Percentiles rank a stretch among this genome's conserved stretches.
phyloP scores from a whole-genome alignment of 345 rosid genomes.

The Murraya koenigii region DNA sequence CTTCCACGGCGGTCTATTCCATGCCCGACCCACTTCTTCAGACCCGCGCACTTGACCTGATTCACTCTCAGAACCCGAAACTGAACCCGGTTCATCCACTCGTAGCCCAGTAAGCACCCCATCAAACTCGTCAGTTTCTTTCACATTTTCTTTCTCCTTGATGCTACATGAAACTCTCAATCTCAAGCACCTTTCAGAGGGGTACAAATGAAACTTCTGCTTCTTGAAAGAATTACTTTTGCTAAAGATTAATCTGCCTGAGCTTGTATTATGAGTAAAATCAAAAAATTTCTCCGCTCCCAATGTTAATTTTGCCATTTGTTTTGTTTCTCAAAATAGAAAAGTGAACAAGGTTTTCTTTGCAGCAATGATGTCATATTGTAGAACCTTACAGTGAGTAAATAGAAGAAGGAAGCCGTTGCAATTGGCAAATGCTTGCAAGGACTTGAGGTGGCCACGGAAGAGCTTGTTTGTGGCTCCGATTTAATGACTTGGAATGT shows the following conservation, averaged over 20 bases:
- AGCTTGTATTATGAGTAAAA: conserved; percentile 30
- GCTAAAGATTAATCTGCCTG: conserved; percentile 33
- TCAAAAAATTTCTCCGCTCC: conserved; percentile 38
- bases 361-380: background rate
- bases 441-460: conserved; percentile 62
- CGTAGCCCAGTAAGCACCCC: conserved; percentile 31
- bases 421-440: background rate
- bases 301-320: conserved; percentile 57
- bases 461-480: conserved; percentile 53
- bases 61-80: conserved; percentile 21
- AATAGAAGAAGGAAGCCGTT: background rate
- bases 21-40: conserved; percentile 43
- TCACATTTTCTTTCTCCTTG: conserved; percentile 55
- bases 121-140: conserved; percentile 29
- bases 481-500: conserved; percentile 1
- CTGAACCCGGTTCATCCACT: conserved; percentile 29
- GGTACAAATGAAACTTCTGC: conserved; percentile 12
- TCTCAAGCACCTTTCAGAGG: conserved; percentile 22
- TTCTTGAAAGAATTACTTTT: conserved; percentile 19
- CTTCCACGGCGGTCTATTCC: conserved; percentile 85
- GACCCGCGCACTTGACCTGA: conserved; percentile 5
- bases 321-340: background rate
- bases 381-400: too few species aligned
- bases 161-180: conserved; percentile 52
- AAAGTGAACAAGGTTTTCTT: background rate